Base-by-base conservation (phyloP, 139 green algal species). In the Ettlia oleoabundans region DNA sequence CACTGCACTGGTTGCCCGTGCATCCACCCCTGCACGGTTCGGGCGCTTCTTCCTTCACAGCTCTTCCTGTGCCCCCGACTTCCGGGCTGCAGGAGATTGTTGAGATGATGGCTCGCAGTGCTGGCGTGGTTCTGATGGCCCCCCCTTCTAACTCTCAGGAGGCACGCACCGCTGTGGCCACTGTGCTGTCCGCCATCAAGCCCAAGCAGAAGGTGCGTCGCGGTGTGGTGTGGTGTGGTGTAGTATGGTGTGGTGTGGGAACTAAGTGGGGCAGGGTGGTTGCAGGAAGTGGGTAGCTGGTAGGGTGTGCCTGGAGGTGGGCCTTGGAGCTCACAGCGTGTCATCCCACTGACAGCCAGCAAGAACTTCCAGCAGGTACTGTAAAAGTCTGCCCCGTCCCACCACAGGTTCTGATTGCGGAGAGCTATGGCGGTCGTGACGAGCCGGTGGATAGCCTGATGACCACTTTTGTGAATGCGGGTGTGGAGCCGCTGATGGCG, bases 371-470 rank as follows among this genome's bases (percentile, higher is more conserved):
- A n/a, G n/a, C n/a, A n/a, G n/a, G n/a, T n/a, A n/a, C n/a, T n/a
- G n/a, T n/a, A n/a, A n/a, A n/a, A n/a, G n/a, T n/a, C n/a, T n/a
- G n/a, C n/a, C n/a, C n/a, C n/a, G n/a, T n/a, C n/a, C n/a, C n/a
- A n/a, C n/a, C n/a, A n/a, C n/a, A n/a, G n/a, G n/a, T n/a, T n/a
- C 55, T 98, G 30, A 87, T 99, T n/a, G 95, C 92, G 6, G 96
- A 99, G 92, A 93, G 82, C 35, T 99, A 92, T 86, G 96, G 96
- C 64, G 96, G 96, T 10, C 73, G 90, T 21, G 96, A 99, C 81
- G 96, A 99, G 88, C 96, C 96, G 0, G 95, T 99, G 26, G 96
- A 99, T 88, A 88, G 89, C 26, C 88, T 99, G 78, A 43, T 88
- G 35, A 38, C 79, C 4, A 80, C 61, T 6, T 87, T 98, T 62